Evolutionary conservation across 2,329 filamentous ascomycete species (phyloP).

Genomic region (Penicillium thymicola): DNA sequence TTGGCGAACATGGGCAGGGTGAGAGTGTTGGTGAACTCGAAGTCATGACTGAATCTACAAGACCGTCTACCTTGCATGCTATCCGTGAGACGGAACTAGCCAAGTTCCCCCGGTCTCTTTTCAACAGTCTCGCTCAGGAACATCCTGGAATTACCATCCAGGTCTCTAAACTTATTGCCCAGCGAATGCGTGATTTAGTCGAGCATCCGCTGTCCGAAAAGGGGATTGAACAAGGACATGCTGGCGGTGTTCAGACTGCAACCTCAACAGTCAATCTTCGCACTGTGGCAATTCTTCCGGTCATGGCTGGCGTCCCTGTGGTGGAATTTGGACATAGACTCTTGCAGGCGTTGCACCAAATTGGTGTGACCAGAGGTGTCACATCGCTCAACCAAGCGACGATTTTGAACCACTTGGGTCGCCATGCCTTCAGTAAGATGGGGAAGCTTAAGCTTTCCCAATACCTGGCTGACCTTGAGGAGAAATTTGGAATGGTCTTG

Average conservation of each 20-base stretch:
- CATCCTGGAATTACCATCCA: conserved; percentile 98
- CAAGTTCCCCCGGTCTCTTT: conserved; percentile 91
- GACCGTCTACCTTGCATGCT: conserved; percentile 89
- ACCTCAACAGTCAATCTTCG: conserved; percentile 89
- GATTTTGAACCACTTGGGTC: conserved; percentile 89
- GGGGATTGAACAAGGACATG: conserved; percentile 59
- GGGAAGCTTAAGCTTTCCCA: conserved; percentile 94
- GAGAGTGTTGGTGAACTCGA: conserved; percentile 97
- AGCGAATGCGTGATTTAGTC: conserved; percentile 83
- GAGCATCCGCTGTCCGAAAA: conserved; percentile 72
- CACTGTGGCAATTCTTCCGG: conserved; percentile 87
- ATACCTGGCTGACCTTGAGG: conserved; percentile 92
- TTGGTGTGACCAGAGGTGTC: conserved; percentile 84
- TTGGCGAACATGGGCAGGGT: conserved; percentile 92
- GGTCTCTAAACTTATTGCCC: conserved; percentile 97
- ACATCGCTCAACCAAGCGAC: conserved; percentile 90
- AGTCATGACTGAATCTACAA: conserved; percentile 87
- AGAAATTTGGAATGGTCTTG: conserved; percentile 92
- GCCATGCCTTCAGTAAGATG: conserved; percentile 96
- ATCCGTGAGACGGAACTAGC: conserved; percentile 96
- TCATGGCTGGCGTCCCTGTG: conserved; percentile 87
- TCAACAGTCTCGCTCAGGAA: conserved; percentile 95
- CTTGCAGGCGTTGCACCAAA: conserved; percentile 82
- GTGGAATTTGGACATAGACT: conserved; percentile 90
- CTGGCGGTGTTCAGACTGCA: conserved; percentile 50